Conservation (phyloP, 495 filamentous ascomycete genomes). For the Daldinia bambusicola region DNA sequence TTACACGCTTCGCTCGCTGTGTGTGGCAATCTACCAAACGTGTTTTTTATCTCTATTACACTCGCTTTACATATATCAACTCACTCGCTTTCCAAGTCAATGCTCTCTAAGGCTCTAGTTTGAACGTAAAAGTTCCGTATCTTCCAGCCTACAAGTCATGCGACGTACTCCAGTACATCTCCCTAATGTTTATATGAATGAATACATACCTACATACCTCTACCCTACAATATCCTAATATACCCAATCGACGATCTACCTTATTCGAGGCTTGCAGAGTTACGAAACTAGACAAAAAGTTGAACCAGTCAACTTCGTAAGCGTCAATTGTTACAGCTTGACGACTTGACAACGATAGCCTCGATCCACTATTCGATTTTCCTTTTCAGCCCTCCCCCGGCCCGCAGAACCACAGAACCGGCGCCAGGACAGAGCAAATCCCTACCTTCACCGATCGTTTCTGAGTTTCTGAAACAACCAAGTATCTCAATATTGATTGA, state of each 20-base stretch:
- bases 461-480: conserved; percentile 36
- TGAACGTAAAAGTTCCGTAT: conserved; percentile 8
- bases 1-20: not conserved
- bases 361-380: conserved; percentile 21
- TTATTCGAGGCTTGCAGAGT: conserved; percentile 26
- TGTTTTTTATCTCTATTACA: conserved; percentile 13
- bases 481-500: conserved; percentile 26
- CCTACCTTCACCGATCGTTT: conserved; percentile 31
- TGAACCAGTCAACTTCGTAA: conserved; percentile 22
- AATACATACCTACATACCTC: not conserved
- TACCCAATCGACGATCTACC: conserved; percentile 29
- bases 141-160: not conserved
- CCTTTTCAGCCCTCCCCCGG: conserved; percentile 8
- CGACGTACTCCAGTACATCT: conserved; percentile 12
- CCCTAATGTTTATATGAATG: not conserved
- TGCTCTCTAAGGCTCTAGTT: conserved; percentile 5
- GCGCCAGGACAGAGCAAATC: conserved; percentile 31
- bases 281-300: conserved; percentile 9
- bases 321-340: conserved; percentile 11
- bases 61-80: conserved; percentile 9
- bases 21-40: not conserved
- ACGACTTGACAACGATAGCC: conserved; percentile 16
- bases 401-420: conserved; percentile 10
- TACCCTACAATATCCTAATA: not conserved
- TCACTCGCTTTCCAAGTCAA: conserved; percentile 21